Base-by-base conservation (phyloP, 768 basidiomycete species). In the Antrodiella citrinella region DNA sequence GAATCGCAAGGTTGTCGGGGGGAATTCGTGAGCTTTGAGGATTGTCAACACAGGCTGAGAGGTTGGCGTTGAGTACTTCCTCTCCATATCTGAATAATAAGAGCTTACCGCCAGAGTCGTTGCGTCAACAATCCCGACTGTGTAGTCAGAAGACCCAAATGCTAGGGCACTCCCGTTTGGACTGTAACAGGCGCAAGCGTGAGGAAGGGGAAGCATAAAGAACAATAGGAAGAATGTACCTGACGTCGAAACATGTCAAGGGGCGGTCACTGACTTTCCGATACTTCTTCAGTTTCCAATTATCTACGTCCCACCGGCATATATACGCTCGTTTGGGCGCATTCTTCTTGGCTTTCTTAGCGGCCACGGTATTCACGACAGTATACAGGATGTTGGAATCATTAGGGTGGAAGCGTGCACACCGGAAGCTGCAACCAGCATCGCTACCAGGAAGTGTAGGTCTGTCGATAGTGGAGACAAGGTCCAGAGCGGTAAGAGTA, bases 11-110 rank as follows among this genome's bases (percentile, higher is more conserved):
- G 87, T 82, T 1, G 96, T 98, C 4, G 90, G 81, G 3, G 96
- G 89, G 65, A 98, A 92, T 52, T 94, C 92, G 65, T 98, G 95
- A 0, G 96, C 89, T 66, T 89, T 90, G 51, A 97, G 72, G 54
- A 99, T 96, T 18, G 83, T 83, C 24, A 91, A 67, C 11, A 91
- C 64, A 1, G 93, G 94, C 94, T 98, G 59, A n/a, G 57, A 19
- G 24, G 40, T 26, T 39, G n/a, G n/a, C 45, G 30, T 51, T 19
- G 10, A 18, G 10, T 38, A 38, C 10, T 10, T 38, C 18, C 35
- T 38, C 35, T 10, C 10, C 35, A 18, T 38, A 38, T 38, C 10
- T 38, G 10, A 18, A n/a, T 44, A 41, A 21, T 19, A 26, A 22
- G 15, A 51, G 65, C 84, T 60, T 64, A 97, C 96, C 49, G 77